phyloP scores from a whole-genome alignment of 2,329 filamentous ascomycete genomes.

The Cercospora sp. region DNA sequence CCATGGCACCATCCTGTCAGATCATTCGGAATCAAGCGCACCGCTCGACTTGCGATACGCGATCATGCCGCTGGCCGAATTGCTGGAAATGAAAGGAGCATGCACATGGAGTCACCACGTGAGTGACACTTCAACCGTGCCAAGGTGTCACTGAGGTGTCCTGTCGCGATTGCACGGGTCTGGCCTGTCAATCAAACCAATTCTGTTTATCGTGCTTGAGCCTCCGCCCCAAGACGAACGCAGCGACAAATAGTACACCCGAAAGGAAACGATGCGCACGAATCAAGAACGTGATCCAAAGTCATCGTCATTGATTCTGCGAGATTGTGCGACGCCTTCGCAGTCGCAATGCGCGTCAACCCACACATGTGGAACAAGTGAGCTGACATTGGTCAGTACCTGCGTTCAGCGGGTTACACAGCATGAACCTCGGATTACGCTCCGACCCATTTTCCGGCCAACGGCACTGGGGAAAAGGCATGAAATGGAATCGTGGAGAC shows the following conservation, averaged over 20 bases:
- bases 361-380: neutral
- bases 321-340: conserved; percentile 2
- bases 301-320: conserved; percentile 4
- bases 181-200: neutral
- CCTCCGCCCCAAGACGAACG: neutral
- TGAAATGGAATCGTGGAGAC: neutral
- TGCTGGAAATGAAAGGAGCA: neutral
- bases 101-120: neutral
- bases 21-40: neutral
- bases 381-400: conserved; percentile 3
- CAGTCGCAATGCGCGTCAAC: neutral
- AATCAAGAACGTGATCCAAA: neutral
- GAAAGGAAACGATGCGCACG: neutral
- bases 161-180: neutral
- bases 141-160: neutral
- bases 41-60: neutral
- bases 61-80: neutral
- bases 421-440: neutral
- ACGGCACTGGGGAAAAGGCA: neutral
- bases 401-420: neutral
- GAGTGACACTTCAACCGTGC: neutral
- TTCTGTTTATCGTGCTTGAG: neutral
- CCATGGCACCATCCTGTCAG: neutral
- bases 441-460: neutral
- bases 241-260: neutral